A percentile compares a stretch with the other conserved stretches of the same genome.
Evolutionary conservation across 2,329 filamentous ascomycete genomes (phyloP).

Genomic region (Neodidymelliopsis sp.): DNA sequence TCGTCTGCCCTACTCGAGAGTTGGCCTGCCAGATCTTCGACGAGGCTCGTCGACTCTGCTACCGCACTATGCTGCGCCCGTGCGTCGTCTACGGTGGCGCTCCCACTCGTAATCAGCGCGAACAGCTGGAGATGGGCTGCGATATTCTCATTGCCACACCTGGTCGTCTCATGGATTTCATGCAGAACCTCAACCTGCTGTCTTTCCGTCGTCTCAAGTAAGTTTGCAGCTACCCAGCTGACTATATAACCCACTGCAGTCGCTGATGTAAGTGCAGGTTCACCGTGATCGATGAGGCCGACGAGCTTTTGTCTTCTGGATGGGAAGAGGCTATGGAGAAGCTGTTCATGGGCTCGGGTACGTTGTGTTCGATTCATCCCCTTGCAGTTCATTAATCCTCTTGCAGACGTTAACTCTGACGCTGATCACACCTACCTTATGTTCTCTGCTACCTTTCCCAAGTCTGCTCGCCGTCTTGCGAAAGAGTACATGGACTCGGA

Average conservation of each 20-base stretch:
- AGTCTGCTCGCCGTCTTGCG: constrained; percentile 77
- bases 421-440: constrained; percentile 75
- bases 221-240: constrained; percentile 36
- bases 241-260: not conserved
- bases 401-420: constrained; percentile 74
- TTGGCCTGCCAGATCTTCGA: constrained; percentile 95
- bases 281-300: constrained; percentile 79
- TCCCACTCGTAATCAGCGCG: constrained; percentile 71
- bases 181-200: constrained; percentile 72
- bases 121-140: constrained; percentile 81
- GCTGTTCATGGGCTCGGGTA: constrained; percentile 83
- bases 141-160: constrained; percentile 90
- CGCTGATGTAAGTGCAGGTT: constrained; percentile 22
- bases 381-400: constrained; percentile 19
- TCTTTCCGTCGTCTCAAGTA: constrained; percentile 80
- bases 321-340: constrained; percentile 79
- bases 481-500: constrained; percentile 76
- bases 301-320: constrained; percentile 83
- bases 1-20: constrained; percentile 88
- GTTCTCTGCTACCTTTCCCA: constrained; percentile 95
- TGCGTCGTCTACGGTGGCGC: constrained; percentile 89
- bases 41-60: constrained; percentile 90
- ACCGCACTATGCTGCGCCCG: constrained; percentile 92
- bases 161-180: constrained; percentile 85
- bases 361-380: constrained; percentile 41